phyloP scores from a whole-genome alignment of 176 grass and related monocot genomes.

The Chloris gayana region DNA sequence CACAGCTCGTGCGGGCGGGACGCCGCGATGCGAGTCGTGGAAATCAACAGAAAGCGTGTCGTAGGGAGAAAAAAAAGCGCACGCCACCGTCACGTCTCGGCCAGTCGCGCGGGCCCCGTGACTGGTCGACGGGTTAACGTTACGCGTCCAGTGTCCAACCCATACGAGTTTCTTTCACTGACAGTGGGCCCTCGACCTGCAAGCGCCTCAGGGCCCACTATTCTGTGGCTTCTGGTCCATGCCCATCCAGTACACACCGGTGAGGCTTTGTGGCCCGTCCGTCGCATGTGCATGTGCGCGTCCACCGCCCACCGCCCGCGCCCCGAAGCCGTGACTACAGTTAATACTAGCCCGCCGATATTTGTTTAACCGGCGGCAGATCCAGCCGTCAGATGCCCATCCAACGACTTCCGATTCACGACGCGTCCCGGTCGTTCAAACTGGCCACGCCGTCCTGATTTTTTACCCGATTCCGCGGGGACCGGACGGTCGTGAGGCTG shows the following conservation, averaged over 20 bases:
- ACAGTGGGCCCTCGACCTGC: not conserved
- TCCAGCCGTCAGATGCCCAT: not conserved
- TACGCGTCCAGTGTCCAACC: not conserved
- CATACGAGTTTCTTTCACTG: not conserved
- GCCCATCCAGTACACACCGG: not conserved
- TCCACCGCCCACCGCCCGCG: not conserved
- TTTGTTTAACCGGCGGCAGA: not conserved
- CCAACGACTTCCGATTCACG: not conserved
- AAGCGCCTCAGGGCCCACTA: not conserved
- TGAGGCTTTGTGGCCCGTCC: not conserved
- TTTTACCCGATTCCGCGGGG: not conserved
- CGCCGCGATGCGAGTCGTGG: not conserved
- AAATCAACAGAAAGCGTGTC: slow-evolving; percentile 4
- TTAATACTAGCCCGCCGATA: not conserved
- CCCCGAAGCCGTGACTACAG: not conserved
- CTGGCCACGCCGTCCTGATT: not conserved
- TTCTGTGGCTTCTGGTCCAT: not conserved
- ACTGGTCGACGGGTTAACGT: not conserved
- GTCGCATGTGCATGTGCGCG: not conserved
- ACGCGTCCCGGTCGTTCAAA: not conserved
- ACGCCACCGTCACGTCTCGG: slow-evolving; percentile 9
- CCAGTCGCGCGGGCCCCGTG: not conserved
- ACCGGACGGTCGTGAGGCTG: not conserved
- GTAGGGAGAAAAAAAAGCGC: not conserved
- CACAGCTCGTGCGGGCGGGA: not conserved